Evolutionary conservation across 345 rosid genomes (phyloP).

Genomic region (Aquilaria sinensis): DNA sequence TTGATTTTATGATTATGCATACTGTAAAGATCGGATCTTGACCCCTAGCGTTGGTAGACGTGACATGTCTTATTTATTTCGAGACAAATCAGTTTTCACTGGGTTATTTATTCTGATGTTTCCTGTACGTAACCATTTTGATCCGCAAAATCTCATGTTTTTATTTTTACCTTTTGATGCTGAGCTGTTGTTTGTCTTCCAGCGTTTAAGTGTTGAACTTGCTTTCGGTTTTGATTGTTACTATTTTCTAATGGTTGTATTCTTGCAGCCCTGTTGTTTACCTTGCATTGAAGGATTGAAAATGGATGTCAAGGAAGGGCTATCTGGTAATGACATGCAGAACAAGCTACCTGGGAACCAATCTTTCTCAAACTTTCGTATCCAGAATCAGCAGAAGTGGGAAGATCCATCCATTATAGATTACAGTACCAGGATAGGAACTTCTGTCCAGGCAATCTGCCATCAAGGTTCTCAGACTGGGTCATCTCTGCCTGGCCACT

Average conservation of each 20-base stretch:
- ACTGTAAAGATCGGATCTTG: too few relatives aligned
- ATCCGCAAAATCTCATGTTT: too few relatives aligned
- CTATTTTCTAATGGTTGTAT: slow-evolving; percentile 1
- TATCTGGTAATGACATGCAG: slow-evolving; percentile 24
- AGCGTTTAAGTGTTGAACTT: too few relatives aligned
- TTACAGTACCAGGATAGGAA: slow-evolving; percentile 31
- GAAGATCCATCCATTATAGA: slow-evolving; percentile 46
- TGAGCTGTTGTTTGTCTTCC: too few relatives aligned
- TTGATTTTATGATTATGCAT: too few relatives aligned
- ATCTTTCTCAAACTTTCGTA: slow-evolving; percentile 26
- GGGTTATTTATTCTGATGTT: too few relatives aligned
- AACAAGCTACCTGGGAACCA: slow-evolving; percentile 23
- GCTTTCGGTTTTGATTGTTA: not conserved
- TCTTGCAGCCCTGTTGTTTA: slow-evolving; percentile 10
- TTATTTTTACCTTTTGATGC: not conserved
- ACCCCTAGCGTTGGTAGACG: too few relatives aligned
- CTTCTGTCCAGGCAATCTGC: slow-evolving; percentile 31
- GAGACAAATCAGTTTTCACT: too few relatives aligned
- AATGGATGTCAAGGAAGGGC: slow-evolving; percentile 53
- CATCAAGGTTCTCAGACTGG: slow-evolving; percentile 21
- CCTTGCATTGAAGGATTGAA: slow-evolving; percentile 12
- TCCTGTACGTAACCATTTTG: too few relatives aligned
- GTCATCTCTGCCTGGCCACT: slow-evolving; percentile 20
- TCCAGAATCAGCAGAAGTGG: slow-evolving; percentile 45
- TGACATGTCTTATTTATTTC: too few relatives aligned